phyloP scores from a whole-genome alignment of 495 filamentous ascomycete genomes.

The Aspergillus carlsbadensis region DNA sequence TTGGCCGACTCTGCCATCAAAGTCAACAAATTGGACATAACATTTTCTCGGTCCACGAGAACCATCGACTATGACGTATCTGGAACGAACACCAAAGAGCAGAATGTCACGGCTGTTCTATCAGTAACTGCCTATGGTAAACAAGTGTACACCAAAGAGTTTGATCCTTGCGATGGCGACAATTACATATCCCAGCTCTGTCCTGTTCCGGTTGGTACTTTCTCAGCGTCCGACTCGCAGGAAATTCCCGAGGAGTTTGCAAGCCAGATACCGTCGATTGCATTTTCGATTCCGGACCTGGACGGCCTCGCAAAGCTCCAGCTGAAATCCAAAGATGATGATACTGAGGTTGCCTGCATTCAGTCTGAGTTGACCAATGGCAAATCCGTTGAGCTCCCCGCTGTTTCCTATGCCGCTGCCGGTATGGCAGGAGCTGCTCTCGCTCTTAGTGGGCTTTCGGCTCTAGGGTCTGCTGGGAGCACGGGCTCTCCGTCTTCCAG shows the following conservation, averaged over 20 bases:
- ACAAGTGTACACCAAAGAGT: conserved; percentile 72
- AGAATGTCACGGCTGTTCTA: conserved; percentile 80
- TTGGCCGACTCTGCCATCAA: conserved; percentile 61
- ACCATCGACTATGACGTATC: conserved; percentile 79
- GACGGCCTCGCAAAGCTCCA: conserved; percentile 81
- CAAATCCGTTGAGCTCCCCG: conserved; percentile 71
- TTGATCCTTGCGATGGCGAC: conserved; percentile 73
- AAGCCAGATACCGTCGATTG: conserved; percentile 79
- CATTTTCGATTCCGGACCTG: conserved; percentile 88
- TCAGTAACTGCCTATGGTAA: conserved; percentile 85
- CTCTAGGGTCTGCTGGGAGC: conserved; percentile 61
- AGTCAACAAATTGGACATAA: conserved; percentile 72
- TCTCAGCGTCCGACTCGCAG: conserved; percentile 69
- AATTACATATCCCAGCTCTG: conserved; percentile 74
- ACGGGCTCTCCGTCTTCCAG: conserved; percentile 68
- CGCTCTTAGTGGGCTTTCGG: conserved; percentile 69
- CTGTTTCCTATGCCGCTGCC: conserved; percentile 80
- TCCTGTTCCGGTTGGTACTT: conserved; percentile 74
- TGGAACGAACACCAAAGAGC: conserved; percentile 67
- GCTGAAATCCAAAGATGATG: conserved; percentile 60
- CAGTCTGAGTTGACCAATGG: conserved; percentile 81
- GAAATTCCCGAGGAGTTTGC: conserved; percentile 68
- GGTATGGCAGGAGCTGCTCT: conserved; percentile 87
- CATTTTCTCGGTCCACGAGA: conserved; percentile 72
- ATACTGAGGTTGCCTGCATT: conserved; percentile 74